These are phyloP conservation scores for Microbotryum saponariae DNA, from an alignment of 1,284 basidiomycete genomes.

Conservation along the genomic window DNA sequence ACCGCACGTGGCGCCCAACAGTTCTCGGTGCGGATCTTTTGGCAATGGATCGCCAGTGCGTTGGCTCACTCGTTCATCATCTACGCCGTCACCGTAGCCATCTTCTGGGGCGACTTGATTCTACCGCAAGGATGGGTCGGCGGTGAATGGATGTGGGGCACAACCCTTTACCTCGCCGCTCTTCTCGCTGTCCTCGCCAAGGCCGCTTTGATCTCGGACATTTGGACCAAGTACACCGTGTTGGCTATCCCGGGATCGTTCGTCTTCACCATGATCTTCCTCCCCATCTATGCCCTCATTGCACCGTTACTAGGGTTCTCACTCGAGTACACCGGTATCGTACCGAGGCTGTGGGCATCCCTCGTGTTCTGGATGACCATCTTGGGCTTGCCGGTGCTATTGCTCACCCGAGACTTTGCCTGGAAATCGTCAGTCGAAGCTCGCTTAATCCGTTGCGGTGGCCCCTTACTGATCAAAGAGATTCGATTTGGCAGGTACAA, in stretches of 20 bases:
- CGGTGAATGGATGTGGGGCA: constrained; percentile 94
- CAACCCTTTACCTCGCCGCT: constrained; percentile 83
- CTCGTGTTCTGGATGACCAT: constrained; percentile 84
- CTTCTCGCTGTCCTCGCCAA: constrained; percentile 93
- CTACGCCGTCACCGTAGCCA: constrained; percentile 77
- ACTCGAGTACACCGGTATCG: constrained; percentile 78
- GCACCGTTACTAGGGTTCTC: constrained; percentile 81
- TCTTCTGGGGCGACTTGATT: constrained; percentile 87
- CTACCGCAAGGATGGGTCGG: constrained; percentile 69
- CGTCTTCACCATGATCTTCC: constrained; percentile 83
- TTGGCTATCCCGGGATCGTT: constrained; percentile 92
- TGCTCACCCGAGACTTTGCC: constrained; percentile 79
- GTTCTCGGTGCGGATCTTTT: constrained; percentile 84
- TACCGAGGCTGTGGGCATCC: constrained; percentile 78
- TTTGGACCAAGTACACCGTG: constrained; percentile 98
- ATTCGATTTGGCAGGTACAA: constrained; percentile 57
- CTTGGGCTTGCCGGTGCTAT: constrained; percentile 76
- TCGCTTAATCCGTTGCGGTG: neutral
- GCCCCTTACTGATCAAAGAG: neutral
- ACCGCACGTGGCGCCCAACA: neutral
- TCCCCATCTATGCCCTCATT: constrained; percentile 81
- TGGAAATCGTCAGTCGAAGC: constrained; percentile 77
- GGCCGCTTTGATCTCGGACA: constrained; percentile 89
- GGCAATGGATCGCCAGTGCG: constrained; percentile 92
- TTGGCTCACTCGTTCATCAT: constrained; percentile 83